These are phyloP conservation scores for Trichoderma hamatum DNA, from an alignment of 2,329 filamentous ascomycete species.

Conservation along the genomic window DNA sequence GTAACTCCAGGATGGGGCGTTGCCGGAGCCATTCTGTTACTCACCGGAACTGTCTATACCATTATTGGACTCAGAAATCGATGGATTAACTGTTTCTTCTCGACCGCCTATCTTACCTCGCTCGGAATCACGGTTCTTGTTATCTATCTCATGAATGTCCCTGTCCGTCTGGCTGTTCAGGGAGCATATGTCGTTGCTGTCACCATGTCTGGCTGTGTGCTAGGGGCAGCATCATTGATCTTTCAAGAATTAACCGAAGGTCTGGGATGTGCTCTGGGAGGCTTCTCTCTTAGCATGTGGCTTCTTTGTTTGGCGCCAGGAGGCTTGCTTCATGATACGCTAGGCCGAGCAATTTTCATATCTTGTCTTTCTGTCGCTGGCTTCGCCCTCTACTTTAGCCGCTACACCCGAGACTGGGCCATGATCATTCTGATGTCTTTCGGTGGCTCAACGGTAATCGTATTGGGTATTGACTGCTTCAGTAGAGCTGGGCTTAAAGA, in stretches of 20 bases:
- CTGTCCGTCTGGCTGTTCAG: constrained; percentile 74
- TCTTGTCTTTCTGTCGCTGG: constrained; percentile 67
- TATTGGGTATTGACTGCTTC: constrained; percentile 90
- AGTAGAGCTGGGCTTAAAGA: constrained; percentile 89
- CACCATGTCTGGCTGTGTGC: constrained; percentile 69
- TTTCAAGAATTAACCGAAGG: constrained; percentile 82
- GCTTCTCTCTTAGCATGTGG: constrained; percentile 90
- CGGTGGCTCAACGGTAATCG: constrained; percentile 74
- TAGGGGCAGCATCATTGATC: constrained; percentile 74
- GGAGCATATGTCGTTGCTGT: constrained; percentile 84
- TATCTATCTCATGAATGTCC: constrained; percentile 82
- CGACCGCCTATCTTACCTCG: constrained; percentile 71
- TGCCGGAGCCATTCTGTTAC: constrained; percentile 74
- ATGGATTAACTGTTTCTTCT: constrained; percentile 79
- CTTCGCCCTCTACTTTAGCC: constrained; percentile 78
- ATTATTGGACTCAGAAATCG: constrained; percentile 82
- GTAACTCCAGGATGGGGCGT: constrained; percentile 83
- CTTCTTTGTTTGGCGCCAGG: constrained; percentile 76
- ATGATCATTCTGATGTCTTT: constrained; percentile 79
- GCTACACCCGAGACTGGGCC: constrained; percentile 75
- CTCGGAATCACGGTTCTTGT: constrained; percentile 81
- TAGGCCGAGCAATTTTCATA: constrained; percentile 75
- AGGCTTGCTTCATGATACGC: constrained; percentile 67
- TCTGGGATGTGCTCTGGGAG: constrained; percentile 83
- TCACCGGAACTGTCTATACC: constrained; percentile 70